Evolutionary conservation across 2,329 filamentous ascomycete species (phyloP).

Genomic region (Ascomycota sp.): DNA sequence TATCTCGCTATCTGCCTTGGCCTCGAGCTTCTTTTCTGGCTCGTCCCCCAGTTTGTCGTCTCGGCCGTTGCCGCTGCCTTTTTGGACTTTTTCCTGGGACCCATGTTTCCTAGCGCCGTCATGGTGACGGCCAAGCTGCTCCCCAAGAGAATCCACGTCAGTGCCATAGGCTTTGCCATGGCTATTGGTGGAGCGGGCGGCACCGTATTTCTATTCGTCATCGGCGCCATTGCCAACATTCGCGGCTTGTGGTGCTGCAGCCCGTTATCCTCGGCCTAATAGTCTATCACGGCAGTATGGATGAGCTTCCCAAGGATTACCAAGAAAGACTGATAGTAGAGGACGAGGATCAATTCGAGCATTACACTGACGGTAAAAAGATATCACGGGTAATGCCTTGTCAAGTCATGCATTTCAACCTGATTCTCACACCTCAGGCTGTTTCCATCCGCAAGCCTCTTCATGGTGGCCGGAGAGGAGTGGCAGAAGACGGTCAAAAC

Average conservation of each 20-base stretch:
- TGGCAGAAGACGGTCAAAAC: no score
- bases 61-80: constrained; percentile 42
- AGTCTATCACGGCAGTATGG: neutral
- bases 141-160: constrained; percentile 48
- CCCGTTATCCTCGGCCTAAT: constrained; percentile 1
- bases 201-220: constrained; percentile 27
- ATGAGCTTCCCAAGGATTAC: neutral
- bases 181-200: constrained; percentile 53
- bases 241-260: constrained; percentile 1
- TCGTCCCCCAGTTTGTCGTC: constrained; percentile 38
- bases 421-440: no score
- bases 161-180: constrained; percentile 52
- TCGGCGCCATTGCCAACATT: neutral
- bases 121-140: constrained; percentile 53
- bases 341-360: neutral
- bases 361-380: neutral
- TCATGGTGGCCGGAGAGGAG: no score
- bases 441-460: no score
- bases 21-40: constrained; percentile 37
- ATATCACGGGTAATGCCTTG: neutral
- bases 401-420: no score
- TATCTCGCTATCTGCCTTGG: constrained; percentile 42
- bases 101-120: constrained; percentile 51
- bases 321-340: neutral
- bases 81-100: constrained; percentile 56